Conservation (phyloP, 1,284 basidiomycete species). For the Leccinum proximum region DNA sequence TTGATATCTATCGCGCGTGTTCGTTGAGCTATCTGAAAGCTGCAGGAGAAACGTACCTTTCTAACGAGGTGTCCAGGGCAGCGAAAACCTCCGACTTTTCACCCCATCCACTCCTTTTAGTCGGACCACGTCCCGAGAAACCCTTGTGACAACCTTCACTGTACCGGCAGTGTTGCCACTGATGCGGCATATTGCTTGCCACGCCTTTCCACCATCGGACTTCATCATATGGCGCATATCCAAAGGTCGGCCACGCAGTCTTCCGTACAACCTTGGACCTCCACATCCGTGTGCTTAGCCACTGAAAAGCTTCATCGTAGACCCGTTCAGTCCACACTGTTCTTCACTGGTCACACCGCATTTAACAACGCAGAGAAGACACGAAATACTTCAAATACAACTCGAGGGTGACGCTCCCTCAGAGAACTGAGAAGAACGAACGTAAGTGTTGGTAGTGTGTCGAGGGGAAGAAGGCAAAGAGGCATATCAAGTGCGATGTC, state of each 20-base stretch:
- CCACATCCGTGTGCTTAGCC: slow-evolving; percentile 83
- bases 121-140: slow-evolving; percentile 67
- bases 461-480: slow-evolving; percentile 81
- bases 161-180: slow-evolving; percentile 72
- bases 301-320: slow-evolving; percentile 70
- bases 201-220: slow-evolving; percentile 64
- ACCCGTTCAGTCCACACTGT: slow-evolving; percentile 63
- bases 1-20: slow-evolving; percentile 49
- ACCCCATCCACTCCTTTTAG: slow-evolving; percentile 78
- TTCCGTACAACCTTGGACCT: slow-evolving; percentile 78
- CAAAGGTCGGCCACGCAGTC: slow-evolving; percentile 85
- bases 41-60: slow-evolving; percentile 43
- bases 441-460: slow-evolving; percentile 76
- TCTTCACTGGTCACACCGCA: slow-evolving; percentile 58
- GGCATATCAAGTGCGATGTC: slow-evolving; percentile 72
- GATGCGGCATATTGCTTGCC: slow-evolving; percentile 79
- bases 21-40: slow-evolving; percentile 11
- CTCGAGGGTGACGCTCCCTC: slow-evolving; percentile 69
- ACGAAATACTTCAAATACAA: slow-evolving; percentile 82
- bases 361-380: slow-evolving; percentile 71
- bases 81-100: slow-evolving; percentile 81
- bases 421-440: slow-evolving; percentile 74
- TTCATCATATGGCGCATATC: slow-evolving; percentile 70
- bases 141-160: slow-evolving; percentile 69
- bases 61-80: slow-evolving; percentile 73